Evolutionary conservation across 805 yeast genomes (phyloP).

Genomic region (Yamadazyma insecticola): DNA sequence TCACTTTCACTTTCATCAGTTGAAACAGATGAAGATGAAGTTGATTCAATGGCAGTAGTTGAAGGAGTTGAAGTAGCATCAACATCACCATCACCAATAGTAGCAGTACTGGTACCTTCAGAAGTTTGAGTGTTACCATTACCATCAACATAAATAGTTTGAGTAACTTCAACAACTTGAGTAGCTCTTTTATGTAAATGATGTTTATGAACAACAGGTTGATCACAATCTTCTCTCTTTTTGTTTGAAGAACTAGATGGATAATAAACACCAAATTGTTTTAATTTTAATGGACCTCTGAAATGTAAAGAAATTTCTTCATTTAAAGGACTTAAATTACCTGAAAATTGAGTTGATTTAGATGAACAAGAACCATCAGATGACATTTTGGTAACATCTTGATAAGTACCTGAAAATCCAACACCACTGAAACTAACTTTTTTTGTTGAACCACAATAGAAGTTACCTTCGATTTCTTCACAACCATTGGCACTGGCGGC

Average conservation of each 20-base stretch:
- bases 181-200: slow-evolving; percentile 60
- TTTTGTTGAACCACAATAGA: slow-evolving; percentile 70
- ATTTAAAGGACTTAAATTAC: slow-evolving; percentile 72
- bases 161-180: slow-evolving; percentile 67
- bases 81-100: slow-evolving; percentile 8
- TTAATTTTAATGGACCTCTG: slow-evolving; percentile 81
- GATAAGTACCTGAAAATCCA: slow-evolving; percentile 83
- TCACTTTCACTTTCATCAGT: slow-evolving; percentile 33
- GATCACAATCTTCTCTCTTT: slow-evolving; percentile 45
- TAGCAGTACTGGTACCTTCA: slow-evolving; percentile 18
- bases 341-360: slow-evolving; percentile 53
- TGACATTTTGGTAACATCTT: slow-evolving; percentile 78
- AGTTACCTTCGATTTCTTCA: slow-evolving; percentile 62
- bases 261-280: slow-evolving; percentile 87
- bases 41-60: slow-evolving; percentile 16
- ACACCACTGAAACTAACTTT: slow-evolving; percentile 67
- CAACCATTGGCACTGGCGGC: slow-evolving; percentile 7
- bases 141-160: slow-evolving; percentile 67
- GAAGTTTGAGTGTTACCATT: slow-evolving; percentile 41
- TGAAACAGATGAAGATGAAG: slow-evolving; percentile 18
- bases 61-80: slow-evolving; percentile 34
- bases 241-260: slow-evolving; percentile 46
- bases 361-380: slow-evolving; percentile 69
- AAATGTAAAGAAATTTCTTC: slow-evolving; percentile 86
- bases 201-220: slow-evolving; percentile 41